Evolutionary conservation across 371 early-diverging fungal species (phyloP).

Genomic region (Actinomortierella wolfii): DNA sequence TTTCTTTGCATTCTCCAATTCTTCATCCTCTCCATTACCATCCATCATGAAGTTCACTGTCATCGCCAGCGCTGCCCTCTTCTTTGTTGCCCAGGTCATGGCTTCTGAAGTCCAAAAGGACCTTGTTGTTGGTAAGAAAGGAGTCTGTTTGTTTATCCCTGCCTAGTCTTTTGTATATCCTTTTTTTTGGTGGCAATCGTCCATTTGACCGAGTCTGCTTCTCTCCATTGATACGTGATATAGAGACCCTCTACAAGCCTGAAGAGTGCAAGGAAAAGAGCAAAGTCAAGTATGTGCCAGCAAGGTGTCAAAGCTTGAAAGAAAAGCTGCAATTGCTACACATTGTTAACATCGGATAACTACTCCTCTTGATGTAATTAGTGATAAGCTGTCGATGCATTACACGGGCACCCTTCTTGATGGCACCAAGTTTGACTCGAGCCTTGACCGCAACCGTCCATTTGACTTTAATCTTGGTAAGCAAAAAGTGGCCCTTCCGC

Average conservation of each 20-base stretch:
- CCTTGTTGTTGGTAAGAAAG: slow-evolving; percentile 26
- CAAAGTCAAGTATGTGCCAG: too few species aligned
- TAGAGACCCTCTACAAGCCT: slow-evolving; percentile 26
- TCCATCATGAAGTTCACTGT: slow-evolving; percentile 36
- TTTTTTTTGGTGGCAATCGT: background rate
- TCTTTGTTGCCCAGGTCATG: slow-evolving; percentile 35
- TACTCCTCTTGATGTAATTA: too few species aligned
- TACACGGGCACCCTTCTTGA: slow-evolving; percentile 79
- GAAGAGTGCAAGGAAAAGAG: slow-evolving; percentile 16
- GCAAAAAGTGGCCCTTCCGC: slow-evolving; percentile 2
- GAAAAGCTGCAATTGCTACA: too few species aligned
- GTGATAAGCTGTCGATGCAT: slow-evolving; percentile 78
- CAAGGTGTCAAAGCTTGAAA: too few species aligned
- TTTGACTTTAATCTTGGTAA: slow-evolving; percentile 77
- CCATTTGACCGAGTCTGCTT: background rate
- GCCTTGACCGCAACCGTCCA: slow-evolving; percentile 68
- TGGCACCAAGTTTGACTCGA: slow-evolving; percentile 81
- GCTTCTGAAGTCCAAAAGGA: slow-evolving; percentile 30
- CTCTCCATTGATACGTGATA: background rate
- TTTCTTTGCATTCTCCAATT: background rate
- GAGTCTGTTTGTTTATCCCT: background rate
- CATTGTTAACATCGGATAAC: too few species aligned
- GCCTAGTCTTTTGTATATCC: background rate
- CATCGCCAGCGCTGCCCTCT: slow-evolving; percentile 28
- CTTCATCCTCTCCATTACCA: slow-evolving; percentile 2